Conservation (phyloP, 208 protist genomes). For the Blechomonas ayalai region DNA sequence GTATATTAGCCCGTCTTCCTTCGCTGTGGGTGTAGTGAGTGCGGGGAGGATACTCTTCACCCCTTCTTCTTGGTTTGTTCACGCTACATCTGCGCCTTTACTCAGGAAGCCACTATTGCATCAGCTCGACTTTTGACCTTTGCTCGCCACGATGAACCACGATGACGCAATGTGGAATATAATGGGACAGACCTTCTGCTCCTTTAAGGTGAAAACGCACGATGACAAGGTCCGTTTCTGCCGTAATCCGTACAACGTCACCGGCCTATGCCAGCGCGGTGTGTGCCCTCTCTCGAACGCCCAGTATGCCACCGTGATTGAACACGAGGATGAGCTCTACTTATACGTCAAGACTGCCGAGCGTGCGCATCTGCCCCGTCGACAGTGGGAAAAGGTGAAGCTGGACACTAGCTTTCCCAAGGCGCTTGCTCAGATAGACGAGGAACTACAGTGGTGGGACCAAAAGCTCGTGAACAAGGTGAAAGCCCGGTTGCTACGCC, state of each 20-base stretch:
- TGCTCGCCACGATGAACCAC: constrained; percentile 72
- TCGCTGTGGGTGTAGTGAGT: too few relatives aligned
- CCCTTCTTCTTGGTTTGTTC: too few relatives aligned
- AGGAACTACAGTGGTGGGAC: constrained; percentile 96
- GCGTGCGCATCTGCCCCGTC: constrained; percentile 95
- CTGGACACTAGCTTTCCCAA: constrained; percentile 94
- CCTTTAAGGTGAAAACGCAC: constrained; percentile 89
- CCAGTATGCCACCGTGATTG: constrained; percentile 97
- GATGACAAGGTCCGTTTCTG: constrained; percentile 97
- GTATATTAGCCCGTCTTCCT: too few relatives aligned
- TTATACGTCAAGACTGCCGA: constrained; percentile 99
- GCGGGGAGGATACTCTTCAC: too few relatives aligned
- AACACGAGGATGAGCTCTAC: constrained; percentile 96
- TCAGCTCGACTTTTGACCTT: background rate
- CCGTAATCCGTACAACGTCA: constrained; percentile 98
- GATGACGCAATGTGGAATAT: constrained; percentile 92
- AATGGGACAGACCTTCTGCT: constrained; percentile 91
- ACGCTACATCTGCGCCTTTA: too few relatives aligned
- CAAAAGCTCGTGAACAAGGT: constrained; percentile 92
- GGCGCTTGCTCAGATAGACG: constrained; percentile 95
- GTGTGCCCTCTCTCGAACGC: constrained; percentile 98
- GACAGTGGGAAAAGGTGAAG: constrained; percentile 98
- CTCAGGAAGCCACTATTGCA: too few relatives aligned
- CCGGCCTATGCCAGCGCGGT: constrained; percentile 95
- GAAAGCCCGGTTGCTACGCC: constrained; percentile 97